Evolutionary conservation across 2,329 filamentous ascomycete genomes (phyloP).

Genomic region (Cryphonectria parasitica): DNA sequence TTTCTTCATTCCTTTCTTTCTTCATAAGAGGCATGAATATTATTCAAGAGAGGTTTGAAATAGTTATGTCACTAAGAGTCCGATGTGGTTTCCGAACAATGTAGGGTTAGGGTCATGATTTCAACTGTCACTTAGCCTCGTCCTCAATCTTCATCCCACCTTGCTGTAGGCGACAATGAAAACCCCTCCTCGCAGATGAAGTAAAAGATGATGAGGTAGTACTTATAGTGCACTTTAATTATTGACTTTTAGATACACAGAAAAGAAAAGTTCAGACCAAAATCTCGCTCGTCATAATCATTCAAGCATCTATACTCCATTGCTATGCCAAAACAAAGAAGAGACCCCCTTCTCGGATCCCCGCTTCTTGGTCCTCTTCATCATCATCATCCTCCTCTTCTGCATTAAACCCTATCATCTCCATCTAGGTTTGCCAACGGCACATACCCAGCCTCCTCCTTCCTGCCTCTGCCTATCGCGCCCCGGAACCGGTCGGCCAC

Average conservation of each 20-base stretch:
- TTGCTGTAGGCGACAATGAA: background rate
- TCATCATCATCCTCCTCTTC: background rate
- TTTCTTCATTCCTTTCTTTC: background rate
- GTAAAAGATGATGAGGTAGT: too few relatives aligned
- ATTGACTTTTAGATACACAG: too few relatives aligned
- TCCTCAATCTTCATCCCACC: background rate
- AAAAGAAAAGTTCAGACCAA: background rate
- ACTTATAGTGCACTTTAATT: too few relatives aligned
- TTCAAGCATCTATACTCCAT: conserved; percentile 4
- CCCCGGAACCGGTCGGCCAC: conserved; percentile 42
- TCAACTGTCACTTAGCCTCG: too few relatives aligned
- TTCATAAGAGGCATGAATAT: background rate
- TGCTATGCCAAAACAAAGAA: background rate
- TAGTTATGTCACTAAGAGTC: background rate
- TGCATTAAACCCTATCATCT: conserved; percentile 23
- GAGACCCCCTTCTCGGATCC: background rate
- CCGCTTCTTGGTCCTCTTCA: background rate
- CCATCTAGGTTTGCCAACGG: conserved; percentile 58
- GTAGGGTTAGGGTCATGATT: background rate
- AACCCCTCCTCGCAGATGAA: too few relatives aligned
- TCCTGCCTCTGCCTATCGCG: conserved; percentile 37
- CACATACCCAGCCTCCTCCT: conserved; percentile 61
- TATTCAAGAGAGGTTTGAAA: background rate
- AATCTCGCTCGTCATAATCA: background rate
- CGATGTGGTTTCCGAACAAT: background rate